Percentiles rank a stretch among this genome's conserved stretches.
These are phyloP conservation scores for Syzygium aromaticum DNA, from an alignment of 345 rosid species.

Conservation along the genomic window DNA sequence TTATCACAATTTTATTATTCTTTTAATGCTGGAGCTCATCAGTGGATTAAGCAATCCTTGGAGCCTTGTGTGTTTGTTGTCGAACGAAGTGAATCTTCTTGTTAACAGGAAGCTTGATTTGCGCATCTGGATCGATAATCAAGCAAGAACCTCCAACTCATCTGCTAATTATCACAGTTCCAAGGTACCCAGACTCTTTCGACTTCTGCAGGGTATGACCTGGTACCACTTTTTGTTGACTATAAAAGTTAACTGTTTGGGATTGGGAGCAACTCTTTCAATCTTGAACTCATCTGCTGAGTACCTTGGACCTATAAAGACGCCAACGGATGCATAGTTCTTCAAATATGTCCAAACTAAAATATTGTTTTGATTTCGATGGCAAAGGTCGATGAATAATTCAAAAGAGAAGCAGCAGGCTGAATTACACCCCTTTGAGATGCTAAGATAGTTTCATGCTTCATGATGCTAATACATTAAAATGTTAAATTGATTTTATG, in stretches of 20 bases:
- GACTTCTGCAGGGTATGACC: not conserved
- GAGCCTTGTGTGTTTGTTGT: not conserved
- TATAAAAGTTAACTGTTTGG: not conserved
- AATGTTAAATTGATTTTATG: not conserved
- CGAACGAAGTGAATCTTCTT: not conserved
- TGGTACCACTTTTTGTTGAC: not conserved
- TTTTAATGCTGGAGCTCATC: not conserved
- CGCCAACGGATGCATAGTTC: not conserved
- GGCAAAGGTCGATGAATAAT: not conserved
- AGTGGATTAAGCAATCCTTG: not conserved
- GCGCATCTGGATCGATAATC: not conserved
- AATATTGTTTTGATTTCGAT: not conserved
- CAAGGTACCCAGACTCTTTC: not conserved
- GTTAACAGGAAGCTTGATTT: not conserved
- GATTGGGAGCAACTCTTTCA: not conserved
- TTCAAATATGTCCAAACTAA: not conserved
- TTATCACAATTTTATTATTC: constrained; percentile 8
- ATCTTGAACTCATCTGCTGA: not conserved
- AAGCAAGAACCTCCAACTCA: not conserved
- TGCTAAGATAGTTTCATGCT: not conserved
- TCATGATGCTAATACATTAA: not conserved
- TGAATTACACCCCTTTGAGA: not conserved
- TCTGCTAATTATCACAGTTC: not conserved
- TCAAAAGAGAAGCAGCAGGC: not conserved
- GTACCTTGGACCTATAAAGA: not conserved